Evolutionary conservation across 805 yeast genomes (phyloP).

Genomic region (Starmerella cellae): DNA sequence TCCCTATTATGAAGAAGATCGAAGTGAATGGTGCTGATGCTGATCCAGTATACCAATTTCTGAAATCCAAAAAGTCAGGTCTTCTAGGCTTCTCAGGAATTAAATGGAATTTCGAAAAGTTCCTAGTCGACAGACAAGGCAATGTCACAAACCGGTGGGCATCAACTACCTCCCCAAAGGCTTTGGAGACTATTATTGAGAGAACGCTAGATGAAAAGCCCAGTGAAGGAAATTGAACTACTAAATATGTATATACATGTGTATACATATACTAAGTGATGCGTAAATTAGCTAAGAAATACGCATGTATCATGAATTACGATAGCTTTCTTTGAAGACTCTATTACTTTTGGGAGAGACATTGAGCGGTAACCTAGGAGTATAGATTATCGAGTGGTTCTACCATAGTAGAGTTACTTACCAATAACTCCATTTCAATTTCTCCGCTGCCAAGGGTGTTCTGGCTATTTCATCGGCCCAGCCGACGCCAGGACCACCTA

Average conservation of each 20-base stretch:
- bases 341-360: background rate
- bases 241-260: no score
- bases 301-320: no score
- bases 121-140: conserved; percentile 46
- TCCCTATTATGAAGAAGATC: conserved; percentile 76
- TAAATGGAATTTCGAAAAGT: conserved; percentile 73
- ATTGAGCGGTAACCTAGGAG: no score
- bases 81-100: conserved; percentile 57
- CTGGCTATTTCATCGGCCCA: conserved; percentile 4
- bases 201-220: conserved; percentile 2
- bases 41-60: conserved; percentile 66
- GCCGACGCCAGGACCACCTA: conserved; percentile 89
- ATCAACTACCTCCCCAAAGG: conserved; percentile 53
- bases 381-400: background rate
- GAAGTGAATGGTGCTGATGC: conserved; percentile 79
- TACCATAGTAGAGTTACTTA: background rate
- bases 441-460: background rate
- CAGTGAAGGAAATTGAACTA: no score
- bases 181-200: conserved; percentile 26
- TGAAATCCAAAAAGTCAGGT: conserved; percentile 52
- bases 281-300: no score
- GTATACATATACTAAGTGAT: no score
- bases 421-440: conserved; percentile 13
- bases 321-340: no score
- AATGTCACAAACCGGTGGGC: conserved; percentile 47